phyloP scores from a whole-genome alignment of 1,284 basidiomycete species.

The Austroboletus niveus region DNA sequence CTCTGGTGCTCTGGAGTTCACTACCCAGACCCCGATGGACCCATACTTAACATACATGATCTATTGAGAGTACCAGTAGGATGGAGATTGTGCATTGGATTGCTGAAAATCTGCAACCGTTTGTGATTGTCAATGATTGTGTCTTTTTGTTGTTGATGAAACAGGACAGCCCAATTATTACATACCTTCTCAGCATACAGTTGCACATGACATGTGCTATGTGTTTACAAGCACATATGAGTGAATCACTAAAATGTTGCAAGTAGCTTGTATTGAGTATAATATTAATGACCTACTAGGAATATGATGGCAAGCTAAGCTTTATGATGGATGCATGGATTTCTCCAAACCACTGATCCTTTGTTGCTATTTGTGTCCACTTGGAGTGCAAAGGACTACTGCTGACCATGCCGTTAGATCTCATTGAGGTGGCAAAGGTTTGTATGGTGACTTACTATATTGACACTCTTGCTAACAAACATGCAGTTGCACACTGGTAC shows the following conservation, averaged over 20 bases:
- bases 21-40: too few relatives aligned
- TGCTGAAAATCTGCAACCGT: not conserved
- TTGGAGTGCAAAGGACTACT: not conserved
- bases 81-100: conserved; percentile 9
- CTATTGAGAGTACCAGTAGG: not conserved
- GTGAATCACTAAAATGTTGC: conserved; percentile 1
- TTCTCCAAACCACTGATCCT: conserved; percentile 10
- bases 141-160: conserved; percentile 7
- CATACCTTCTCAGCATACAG: conserved; percentile 3
- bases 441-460: too few relatives aligned
- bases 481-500: too few relatives aligned
- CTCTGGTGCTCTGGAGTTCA: too few relatives aligned
- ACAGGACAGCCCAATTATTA: conserved; percentile 7
- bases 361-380: conserved; percentile 6
- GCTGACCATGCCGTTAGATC: not conserved
- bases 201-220: not conserved
- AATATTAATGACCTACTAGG: conserved; percentile 1
- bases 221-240: not conserved
- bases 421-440: too few relatives aligned
- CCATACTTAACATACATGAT: too few relatives aligned
- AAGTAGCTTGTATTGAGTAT: not conserved
- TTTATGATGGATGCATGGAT: conserved; percentile 14
- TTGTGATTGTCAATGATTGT: conserved; percentile 9
- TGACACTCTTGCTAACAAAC: too few relatives aligned
- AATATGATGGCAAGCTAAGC: conserved; percentile 10